Evolutionary conservation across 768 basidiomycete species (phyloP).

Genomic region (Psilocybe cyanescens): DNA sequence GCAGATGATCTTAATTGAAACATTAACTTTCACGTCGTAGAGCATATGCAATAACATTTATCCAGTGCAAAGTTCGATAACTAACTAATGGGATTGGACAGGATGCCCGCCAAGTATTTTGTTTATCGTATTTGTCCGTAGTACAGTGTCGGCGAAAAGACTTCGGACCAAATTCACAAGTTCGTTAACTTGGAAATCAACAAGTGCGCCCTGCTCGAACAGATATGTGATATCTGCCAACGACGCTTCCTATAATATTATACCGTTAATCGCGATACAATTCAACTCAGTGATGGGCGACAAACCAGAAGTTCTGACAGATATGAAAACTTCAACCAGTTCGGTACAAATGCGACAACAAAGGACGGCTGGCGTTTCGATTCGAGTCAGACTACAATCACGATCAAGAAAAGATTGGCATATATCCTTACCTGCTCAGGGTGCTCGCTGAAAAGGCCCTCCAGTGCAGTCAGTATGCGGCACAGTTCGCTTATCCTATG

Average conservation of each 20-base stretch:
- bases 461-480: slow-evolving; percentile 75
- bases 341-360: slow-evolving; percentile 84
- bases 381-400: background rate
- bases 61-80: background rate
- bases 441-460: slow-evolving; percentile 78
- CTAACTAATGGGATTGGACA: slow-evolving; percentile 13
- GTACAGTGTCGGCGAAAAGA: slow-evolving; percentile 84
- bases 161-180: slow-evolving; percentile 81
- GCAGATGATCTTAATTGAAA: background rate
- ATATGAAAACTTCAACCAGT: slow-evolving; percentile 95
- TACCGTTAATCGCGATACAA: background rate
- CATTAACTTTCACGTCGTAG: background rate
- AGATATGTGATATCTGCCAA: slow-evolving; percentile 92
- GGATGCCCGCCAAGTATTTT: slow-evolving; percentile 72
- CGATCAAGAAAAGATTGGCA: background rate
- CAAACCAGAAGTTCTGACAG: slow-evolving; percentile 88
- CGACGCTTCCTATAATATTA: slow-evolving; percentile 74
- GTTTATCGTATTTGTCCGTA: slow-evolving; percentile 81
- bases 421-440: slow-evolving; percentile 51
- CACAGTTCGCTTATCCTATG: slow-evolving; percentile 83
- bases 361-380: slow-evolving; percentile 61
- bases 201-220: slow-evolving; percentile 87
- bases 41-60: background rate
- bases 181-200: slow-evolving; percentile 89
- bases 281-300: slow-evolving; percentile 15